Evolutionary conservation across 345 rosid genomes (phyloP).

Genomic region (Sisymbrium altissimum): DNA sequence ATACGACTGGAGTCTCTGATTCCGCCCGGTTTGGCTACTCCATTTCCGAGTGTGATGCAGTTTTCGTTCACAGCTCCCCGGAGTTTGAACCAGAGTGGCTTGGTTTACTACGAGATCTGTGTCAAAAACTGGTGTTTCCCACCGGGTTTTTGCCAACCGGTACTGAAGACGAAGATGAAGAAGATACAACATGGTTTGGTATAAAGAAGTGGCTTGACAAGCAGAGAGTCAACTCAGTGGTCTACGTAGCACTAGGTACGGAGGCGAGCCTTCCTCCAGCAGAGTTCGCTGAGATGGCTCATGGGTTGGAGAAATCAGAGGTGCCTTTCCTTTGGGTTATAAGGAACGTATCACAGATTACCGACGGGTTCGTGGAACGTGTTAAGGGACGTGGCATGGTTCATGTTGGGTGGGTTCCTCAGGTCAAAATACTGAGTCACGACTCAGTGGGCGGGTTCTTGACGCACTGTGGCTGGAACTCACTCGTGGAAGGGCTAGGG

Average conservation of each 20-base stretch:
- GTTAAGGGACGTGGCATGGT: neutral
- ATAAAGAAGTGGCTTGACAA: slow-evolving; percentile 42
- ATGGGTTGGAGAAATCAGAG: slow-evolving; percentile 44
- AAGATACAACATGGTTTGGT: neutral
- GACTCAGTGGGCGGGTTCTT: neutral
- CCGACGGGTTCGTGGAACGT: neutral
- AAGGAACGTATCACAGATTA: slow-evolving; percentile 19
- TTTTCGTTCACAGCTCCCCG: slow-evolving; percentile 38
- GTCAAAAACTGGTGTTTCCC: slow-evolving; percentile 39
- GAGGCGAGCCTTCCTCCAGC: slow-evolving; percentile 33
- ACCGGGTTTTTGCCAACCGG: slow-evolving; percentile 44
- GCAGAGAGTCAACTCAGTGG: slow-evolving; percentile 8
- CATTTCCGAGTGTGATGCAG: slow-evolving; percentile 32
- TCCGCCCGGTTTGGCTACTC: slow-evolving; percentile 9
- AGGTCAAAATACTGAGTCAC: neutral
- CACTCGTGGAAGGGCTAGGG: neutral
- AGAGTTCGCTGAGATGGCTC: slow-evolving; percentile 37
- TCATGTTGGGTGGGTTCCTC: neutral
- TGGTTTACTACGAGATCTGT: slow-evolving; percentile 32
- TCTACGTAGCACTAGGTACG: slow-evolving; percentile 33
- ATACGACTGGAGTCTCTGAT: slow-evolving; percentile 36
- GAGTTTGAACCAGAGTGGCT: slow-evolving; percentile 54
- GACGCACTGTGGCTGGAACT: neutral
- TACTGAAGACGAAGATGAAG: neutral
- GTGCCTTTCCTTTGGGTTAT: slow-evolving; percentile 49